Evolutionary conservation across 768 basidiomycete species (phyloP), one percentile per base, ranked within the genome.

Genomic region (Hericium erinaceus): DNA sequence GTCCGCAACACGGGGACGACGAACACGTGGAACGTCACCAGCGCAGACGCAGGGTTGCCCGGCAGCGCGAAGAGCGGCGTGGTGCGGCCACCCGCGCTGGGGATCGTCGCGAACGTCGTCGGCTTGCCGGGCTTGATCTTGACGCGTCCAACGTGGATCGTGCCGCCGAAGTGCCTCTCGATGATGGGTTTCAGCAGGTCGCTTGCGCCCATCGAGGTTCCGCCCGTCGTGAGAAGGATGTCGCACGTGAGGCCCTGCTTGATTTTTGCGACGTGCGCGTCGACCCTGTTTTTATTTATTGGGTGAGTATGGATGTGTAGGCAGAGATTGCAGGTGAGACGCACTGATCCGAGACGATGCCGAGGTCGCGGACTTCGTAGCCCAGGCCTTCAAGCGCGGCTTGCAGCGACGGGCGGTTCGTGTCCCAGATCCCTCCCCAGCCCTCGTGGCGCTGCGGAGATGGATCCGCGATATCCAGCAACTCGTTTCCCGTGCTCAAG

Each of bases 121-220:
- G 92, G 92, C 66, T 94, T 94, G 7, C 91, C 92, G 5, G 79
- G 79, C 58, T 70, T 71, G 65, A 92, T 80, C 22, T 81, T 81
- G 53, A 94, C 89, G 8, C 92, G 79, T 1, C 92, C 92, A 66
- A 95, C 94, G 65, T 94, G 91, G 4, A 93, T 77, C 7, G 77
- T 85, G 0, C 92, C 92, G 16, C 74, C 68, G 56, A 94, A 79
- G 46, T 86, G 77, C 15, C 84, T 81, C 69, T 95, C 92, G 57
- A 95, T 86, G 57, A 93, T 81, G 1, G 92, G 92, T 69, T 95
- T 94, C 41, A 95, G 71, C 20, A 95, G 76, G 68, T 95, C 92
- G 0, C 83, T 84, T 2, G 92, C 80, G 0, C 92, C 92, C 92
- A 95, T 95, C 2, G 89, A 92, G 4, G 92, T 93, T 4, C 92